These are phyloP conservation scores for Fomitopsis palustris DNA, from an alignment of 1,284 basidiomycete genomes.

Conservation along the genomic window DNA sequence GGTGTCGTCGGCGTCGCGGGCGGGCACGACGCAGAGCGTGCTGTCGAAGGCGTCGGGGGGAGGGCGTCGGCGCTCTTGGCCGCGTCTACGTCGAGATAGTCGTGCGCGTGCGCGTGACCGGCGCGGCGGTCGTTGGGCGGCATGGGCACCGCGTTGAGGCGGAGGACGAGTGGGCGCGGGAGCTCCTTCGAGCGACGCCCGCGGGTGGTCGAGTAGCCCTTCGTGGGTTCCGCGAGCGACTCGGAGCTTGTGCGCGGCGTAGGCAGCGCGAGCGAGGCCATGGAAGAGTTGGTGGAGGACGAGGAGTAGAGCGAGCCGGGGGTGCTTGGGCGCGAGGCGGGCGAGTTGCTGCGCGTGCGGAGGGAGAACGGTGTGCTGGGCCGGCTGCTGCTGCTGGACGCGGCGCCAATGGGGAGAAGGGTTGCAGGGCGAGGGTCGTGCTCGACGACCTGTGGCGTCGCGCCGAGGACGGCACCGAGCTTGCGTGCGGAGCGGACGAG, in stretches of 20 bases:
- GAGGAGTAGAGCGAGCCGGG: conserved; percentile 19
- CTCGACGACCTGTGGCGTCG: conserved; percentile 51
- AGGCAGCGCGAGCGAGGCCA: conserved; percentile 23
- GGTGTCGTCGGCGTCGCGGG: conserved; percentile 22
- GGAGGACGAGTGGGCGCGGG: conserved; percentile 28
- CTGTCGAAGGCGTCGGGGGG: conserved; percentile 4
- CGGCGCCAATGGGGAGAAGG: conserved; percentile 23
- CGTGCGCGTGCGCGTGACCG: background rate
- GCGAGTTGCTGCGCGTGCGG: conserved; percentile 31
- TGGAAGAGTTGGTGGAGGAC: conserved; percentile 30
- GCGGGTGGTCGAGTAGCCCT: conserved; percentile 6
- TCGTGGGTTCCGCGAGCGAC: conserved; percentile 13
- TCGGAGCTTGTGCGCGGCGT: conserved; percentile 19
- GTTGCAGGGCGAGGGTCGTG: conserved; percentile 14
- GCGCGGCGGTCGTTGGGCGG: conserved; percentile 14
- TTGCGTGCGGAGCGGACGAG: conserved; percentile 59
- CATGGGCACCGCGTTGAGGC: conserved; percentile 25
- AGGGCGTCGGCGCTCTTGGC: background rate
- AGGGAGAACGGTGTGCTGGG: conserved; percentile 13
- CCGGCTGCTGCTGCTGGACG: conserved; percentile 1
- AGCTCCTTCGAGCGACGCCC: conserved; percentile 14
- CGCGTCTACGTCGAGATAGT: background rate
- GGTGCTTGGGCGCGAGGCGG: conserved; percentile 11
- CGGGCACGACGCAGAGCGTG: conserved; percentile 4
- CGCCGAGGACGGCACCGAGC: conserved; percentile 52